Evolutionary conservation across 1,284 basidiomycete genomes (phyloP).

Genomic region (Lignosus rhinocerotis): DNA sequence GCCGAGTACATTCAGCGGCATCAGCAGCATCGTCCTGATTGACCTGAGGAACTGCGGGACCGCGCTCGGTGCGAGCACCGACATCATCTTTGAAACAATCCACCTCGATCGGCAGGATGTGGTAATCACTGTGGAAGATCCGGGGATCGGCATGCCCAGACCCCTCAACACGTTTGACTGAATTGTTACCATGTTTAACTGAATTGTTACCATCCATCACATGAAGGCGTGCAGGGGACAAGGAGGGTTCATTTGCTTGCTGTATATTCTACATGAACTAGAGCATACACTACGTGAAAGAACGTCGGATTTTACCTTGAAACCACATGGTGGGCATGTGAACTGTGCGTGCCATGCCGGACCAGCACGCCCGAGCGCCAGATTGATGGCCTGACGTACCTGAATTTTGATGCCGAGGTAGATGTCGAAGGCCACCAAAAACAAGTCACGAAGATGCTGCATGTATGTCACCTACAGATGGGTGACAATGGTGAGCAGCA

Average conservation of each 20-base stretch:
- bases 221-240: conserved; percentile 23
- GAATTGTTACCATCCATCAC: conserved; percentile 38
- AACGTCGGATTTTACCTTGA: conserved; percentile 13
- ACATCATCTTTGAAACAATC: conserved; percentile 27
- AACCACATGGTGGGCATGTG: conserved; percentile 30
- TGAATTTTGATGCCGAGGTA: conserved; percentile 28
- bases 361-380: conserved; percentile 22
- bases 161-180: conserved; percentile 21
- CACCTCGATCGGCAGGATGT: conserved; percentile 21
- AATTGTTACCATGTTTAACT: too few species aligned
- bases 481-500: background rate
- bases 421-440: conserved; percentile 28
- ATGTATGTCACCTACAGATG: background rate
- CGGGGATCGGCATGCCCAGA: conserved; percentile 16
- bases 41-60: background rate
- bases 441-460: background rate
- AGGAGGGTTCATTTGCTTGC: conserved; percentile 18
- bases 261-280: background rate
- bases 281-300: background rate
- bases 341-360: conserved; percentile 30
- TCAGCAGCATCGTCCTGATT: background rate
- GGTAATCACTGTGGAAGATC: conserved; percentile 8
- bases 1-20: conserved; percentile 13
- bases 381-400: conserved; percentile 21
- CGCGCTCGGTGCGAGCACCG: background rate